phyloP scores from a whole-genome alignment of 2,329 filamentous ascomycete species.

The Hansfordia pulvinata region DNA sequence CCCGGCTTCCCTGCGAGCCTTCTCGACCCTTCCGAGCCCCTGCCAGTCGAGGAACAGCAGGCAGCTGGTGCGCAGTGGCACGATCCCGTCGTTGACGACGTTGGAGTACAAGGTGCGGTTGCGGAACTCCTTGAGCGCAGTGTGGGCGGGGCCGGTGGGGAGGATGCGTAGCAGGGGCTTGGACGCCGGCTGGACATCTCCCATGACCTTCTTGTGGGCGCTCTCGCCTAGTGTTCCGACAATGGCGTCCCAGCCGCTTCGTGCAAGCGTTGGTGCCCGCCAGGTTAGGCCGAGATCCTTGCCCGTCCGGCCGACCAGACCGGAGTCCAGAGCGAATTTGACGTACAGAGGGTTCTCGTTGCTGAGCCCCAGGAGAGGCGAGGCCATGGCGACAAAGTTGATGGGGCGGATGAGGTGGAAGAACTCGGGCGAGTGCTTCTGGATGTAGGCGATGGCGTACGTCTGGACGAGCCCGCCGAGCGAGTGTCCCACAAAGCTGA shows the following conservation, averaged over 20 bases:
- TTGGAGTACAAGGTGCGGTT: slow-evolving; percentile 93
- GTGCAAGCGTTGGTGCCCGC: slow-evolving; percentile 74
- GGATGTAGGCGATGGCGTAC: slow-evolving; percentile 90
- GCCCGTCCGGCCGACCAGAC: slow-evolving; percentile 87
- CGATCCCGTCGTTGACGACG: slow-evolving; percentile 94
- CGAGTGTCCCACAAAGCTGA: slow-evolving; percentile 89
- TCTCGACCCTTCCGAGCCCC: slow-evolving; percentile 83
- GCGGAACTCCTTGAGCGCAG: slow-evolving; percentile 73
- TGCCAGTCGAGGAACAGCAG: slow-evolving; percentile 96
- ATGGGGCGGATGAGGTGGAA: slow-evolving; percentile 76
- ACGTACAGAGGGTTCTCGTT: slow-evolving; percentile 98
- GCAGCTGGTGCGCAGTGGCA: slow-evolving; percentile 87
- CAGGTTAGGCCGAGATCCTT: slow-evolving; percentile 92
- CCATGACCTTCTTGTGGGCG: slow-evolving; percentile 43
- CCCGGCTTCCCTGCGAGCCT: slow-evolving; percentile 82
- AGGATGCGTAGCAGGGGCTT: slow-evolving; percentile 83
- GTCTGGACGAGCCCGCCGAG: slow-evolving; percentile 83
- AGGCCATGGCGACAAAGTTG: slow-evolving; percentile 81
- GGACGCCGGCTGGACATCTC: slow-evolving; percentile 57
- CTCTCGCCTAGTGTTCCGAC: slow-evolving; percentile 68
- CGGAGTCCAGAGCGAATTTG: slow-evolving; percentile 92
- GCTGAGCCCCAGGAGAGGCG: slow-evolving; percentile 80
- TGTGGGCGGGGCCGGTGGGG: slow-evolving; percentile 81
- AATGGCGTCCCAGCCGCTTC: slow-evolving; percentile 79
- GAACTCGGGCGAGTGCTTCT: slow-evolving; percentile 87